A percentile compares a stretch with the other conserved stretches of the same genome.
phyloP scores from a whole-genome alignment of 2,329 filamentous ascomycete genomes.

The Moelleriella libera region DNA sequence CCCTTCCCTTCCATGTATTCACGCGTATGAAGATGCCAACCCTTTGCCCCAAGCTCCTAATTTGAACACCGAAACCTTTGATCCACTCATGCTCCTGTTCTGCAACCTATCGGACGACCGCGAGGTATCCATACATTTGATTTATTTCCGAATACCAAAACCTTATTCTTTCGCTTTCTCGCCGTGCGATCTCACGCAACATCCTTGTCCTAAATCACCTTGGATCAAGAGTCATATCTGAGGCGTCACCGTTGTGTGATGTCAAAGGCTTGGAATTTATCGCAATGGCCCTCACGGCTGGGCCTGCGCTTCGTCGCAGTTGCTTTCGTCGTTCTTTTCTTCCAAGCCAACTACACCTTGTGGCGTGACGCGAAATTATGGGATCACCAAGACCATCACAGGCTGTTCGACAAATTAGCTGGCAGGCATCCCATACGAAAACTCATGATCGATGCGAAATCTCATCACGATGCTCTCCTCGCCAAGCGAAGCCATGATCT shows the following conservation, averaged over 20 bases:
- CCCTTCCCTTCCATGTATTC: too few species aligned
- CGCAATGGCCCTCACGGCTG: constrained; percentile 13
- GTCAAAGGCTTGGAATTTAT: background rate
- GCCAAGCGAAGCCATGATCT: constrained; percentile 32
- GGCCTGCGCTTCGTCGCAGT: constrained; percentile 15
- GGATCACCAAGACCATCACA: constrained; percentile 8
- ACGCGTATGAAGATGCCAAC: too few species aligned
- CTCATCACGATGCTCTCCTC: constrained; percentile 25
- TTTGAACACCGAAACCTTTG: too few species aligned
- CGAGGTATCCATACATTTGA: too few species aligned
- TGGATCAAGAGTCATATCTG: background rate
- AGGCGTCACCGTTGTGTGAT: background rate
- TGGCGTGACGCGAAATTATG: constrained; percentile 15
- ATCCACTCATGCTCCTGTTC: too few species aligned
- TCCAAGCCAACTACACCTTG: constrained; percentile 15
- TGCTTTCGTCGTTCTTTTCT: constrained; percentile 9
- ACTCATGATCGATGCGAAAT: constrained; percentile 31
- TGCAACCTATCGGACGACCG: too few species aligned
- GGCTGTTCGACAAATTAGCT: constrained; percentile 9
- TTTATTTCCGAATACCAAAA: too few species aligned
- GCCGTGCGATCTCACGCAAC: background rate
- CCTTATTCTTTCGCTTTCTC: background rate
- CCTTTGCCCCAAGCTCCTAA: too few species aligned
- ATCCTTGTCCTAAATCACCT: background rate
- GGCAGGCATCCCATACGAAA: constrained; percentile 34